These are phyloP conservation scores for Gillenia trifoliata DNA, from an alignment of 306 rosid species.

Conservation along the genomic window DNA sequence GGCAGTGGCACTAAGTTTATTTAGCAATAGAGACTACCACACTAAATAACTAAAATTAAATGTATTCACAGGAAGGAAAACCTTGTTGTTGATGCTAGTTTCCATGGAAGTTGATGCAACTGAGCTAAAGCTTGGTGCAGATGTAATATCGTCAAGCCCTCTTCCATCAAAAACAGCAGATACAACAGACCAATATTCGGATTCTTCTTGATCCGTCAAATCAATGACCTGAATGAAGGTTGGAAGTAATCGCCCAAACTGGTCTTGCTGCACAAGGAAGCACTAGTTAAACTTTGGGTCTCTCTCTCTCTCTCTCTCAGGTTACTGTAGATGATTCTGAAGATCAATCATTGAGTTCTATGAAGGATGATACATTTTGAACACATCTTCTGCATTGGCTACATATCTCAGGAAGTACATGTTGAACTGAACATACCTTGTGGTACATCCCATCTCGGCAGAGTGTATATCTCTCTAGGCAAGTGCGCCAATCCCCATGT, in stretches of 20 bases:
- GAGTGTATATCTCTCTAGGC: conserved; percentile 78
- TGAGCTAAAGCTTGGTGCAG: conserved; percentile 40
- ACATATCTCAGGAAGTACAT: conserved; percentile 9
- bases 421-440: conserved; percentile 68
- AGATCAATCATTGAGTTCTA: background rate
- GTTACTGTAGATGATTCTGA: too few species aligned
- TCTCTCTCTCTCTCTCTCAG: background rate
- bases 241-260: conserved; percentile 82
- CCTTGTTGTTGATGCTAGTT: conserved; percentile 80
- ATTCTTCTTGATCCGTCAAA: conserved; percentile 82
- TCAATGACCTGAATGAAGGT: conserved; percentile 89
- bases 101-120: conserved; percentile 52
- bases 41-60: too few species aligned
- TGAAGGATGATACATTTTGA: too few species aligned
- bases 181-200: conserved; percentile 71
- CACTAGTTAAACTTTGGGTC: background rate
- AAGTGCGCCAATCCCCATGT: conserved; percentile 94
- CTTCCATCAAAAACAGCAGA: conserved; percentile 88
- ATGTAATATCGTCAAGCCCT: conserved; percentile 49
- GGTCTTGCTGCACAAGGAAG: conserved; percentile 70
- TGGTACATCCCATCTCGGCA: conserved; percentile 96
- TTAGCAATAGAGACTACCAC: background rate
- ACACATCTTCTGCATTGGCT: background rate
- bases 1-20: too few species aligned
- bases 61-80: conserved; percentile 18